Conservation (phyloP, 805 yeast genomes). For the Yamadazyma tumulicola region DNA sequence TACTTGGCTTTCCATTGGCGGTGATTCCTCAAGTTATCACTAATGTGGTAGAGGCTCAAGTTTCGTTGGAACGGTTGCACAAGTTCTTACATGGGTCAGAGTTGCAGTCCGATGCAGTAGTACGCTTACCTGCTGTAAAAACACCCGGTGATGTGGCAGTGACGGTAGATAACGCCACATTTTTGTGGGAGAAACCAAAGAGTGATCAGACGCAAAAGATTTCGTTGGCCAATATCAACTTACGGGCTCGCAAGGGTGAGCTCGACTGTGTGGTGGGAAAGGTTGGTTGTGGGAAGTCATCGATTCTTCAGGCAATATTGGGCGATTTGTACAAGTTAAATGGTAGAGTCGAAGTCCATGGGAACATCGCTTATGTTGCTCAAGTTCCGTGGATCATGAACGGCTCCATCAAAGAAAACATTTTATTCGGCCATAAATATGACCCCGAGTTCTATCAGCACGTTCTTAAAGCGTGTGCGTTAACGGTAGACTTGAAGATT, state of each 20-base stretch:
- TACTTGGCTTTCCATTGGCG: slow-evolving; percentile 87
- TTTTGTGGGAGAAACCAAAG: slow-evolving; percentile 75
- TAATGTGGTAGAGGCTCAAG: slow-evolving; percentile 82
- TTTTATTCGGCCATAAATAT: slow-evolving; percentile 81
- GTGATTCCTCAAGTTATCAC: slow-evolving; percentile 90
- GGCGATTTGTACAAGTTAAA: slow-evolving; percentile 78
- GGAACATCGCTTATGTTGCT: slow-evolving; percentile 82
- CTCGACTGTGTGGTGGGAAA: slow-evolving; percentile 82
- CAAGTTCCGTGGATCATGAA: slow-evolving; percentile 98
- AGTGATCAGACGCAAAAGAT: slow-evolving; percentile 49
- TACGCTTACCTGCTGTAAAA: slow-evolving; percentile 44
- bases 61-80: slow-evolving; percentile 71
- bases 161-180: slow-evolving; percentile 60
- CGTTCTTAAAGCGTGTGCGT: slow-evolving; percentile 86
- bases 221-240: slow-evolving; percentile 61
- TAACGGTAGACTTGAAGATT: slow-evolving; percentile 69
- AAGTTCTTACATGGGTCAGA: slow-evolving; percentile 73
- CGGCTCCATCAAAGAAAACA: slow-evolving; percentile 87
- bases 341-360: slow-evolving; percentile 71
- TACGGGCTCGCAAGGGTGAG: slow-evolving; percentile 68
- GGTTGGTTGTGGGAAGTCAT: slow-evolving; percentile 89
- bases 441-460: slow-evolving; percentile 78
- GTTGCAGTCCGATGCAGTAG: slow-evolving; percentile 76
- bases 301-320: slow-evolving; percentile 70
- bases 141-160: slow-evolving; percentile 67